Evolutionary conservation across 495 filamentous ascomycete species (phyloP).

Genomic region (Penicillium manginii): DNA sequence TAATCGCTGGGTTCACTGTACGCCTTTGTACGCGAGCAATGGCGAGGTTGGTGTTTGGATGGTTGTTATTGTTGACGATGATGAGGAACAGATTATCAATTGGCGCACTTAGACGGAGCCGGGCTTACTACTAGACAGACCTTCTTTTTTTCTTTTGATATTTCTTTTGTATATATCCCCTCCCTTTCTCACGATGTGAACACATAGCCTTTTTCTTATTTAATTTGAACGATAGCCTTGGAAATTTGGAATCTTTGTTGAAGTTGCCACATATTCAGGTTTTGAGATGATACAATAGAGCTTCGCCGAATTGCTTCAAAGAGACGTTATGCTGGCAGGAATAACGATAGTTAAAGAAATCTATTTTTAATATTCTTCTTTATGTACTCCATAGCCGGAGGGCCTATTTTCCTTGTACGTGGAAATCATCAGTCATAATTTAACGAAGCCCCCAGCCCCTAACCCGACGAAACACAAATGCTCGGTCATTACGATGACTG

Average conservation of each 20-base stretch:
- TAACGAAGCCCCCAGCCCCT: conserved; percentile 48
- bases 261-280: neutral
- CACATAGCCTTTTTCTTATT: neutral
- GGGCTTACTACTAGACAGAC: no score
- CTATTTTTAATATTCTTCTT: conserved; percentile 3
- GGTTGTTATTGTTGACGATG: conserved; percentile 59
- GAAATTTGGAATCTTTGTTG: neutral
- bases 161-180: neutral
- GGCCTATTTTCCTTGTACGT: neutral
- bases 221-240: neutral
- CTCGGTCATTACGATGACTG: conserved; percentile 76
- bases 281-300: no score
- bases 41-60: conserved; percentile 65
- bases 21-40: conserved; percentile 59
- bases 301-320: no score
- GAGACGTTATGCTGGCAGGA: neutral
- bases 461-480: conserved; percentile 88
- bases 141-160: no score
- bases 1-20: conserved; percentile 63
- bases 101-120: conserved; percentile 14
- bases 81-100: conserved; percentile 31
- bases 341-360: neutral
- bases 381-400: neutral
- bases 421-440: conserved; percentile 20
- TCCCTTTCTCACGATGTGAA: neutral